These are phyloP conservation scores for Chlorella ohadii DNA, from an alignment of 139 green algal species.

Conservation along the genomic window DNA sequence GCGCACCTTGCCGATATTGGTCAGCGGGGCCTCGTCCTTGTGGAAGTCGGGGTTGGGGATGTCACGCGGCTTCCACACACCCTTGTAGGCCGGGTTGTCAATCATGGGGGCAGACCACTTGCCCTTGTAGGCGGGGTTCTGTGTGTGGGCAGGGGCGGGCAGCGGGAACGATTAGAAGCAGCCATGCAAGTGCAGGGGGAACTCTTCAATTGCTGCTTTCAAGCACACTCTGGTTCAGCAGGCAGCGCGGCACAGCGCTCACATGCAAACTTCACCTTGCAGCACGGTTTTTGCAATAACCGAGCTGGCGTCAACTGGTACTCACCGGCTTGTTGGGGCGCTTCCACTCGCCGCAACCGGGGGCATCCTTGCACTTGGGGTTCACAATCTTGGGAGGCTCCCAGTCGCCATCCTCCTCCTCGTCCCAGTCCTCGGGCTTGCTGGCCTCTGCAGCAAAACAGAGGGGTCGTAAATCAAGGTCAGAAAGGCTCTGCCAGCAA, in stretches of 20 bases:
- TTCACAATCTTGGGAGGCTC: slow-evolving; percentile 81
- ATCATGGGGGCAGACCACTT: slow-evolving; percentile 84
- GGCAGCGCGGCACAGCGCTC: too few species aligned
- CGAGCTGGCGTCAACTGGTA: too few species aligned
- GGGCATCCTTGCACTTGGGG: slow-evolving; percentile 77
- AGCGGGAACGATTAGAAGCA: too few species aligned
- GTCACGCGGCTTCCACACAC: slow-evolving; percentile 52
- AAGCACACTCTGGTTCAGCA: too few species aligned
- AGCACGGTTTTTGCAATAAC: too few species aligned
- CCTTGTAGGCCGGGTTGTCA: slow-evolving; percentile 95
- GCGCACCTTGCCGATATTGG: slow-evolving; percentile 64
- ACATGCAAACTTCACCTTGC: too few species aligned
- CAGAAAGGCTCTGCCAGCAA: too few species aligned
- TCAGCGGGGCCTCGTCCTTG: slow-evolving; percentile 64
- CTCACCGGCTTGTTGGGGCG: slow-evolving; percentile 68
- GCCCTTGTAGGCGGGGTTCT: slow-evolving; percentile 95
- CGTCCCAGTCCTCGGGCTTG: slow-evolving; percentile 95
- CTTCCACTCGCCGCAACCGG: slow-evolving; percentile 91
- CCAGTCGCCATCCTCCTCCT: slow-evolving; percentile 95
- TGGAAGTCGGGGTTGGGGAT: slow-evolving; percentile 85
- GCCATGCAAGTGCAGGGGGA: too few species aligned
- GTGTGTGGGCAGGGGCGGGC: not conserved
- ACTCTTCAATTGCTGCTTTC: too few species aligned
- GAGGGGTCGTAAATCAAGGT: not conserved
- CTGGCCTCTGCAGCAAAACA: slow-evolving; percentile 55